phyloP scores from a whole-genome alignment of 768 basidiomycete species.

The Boletus patriciae region DNA sequence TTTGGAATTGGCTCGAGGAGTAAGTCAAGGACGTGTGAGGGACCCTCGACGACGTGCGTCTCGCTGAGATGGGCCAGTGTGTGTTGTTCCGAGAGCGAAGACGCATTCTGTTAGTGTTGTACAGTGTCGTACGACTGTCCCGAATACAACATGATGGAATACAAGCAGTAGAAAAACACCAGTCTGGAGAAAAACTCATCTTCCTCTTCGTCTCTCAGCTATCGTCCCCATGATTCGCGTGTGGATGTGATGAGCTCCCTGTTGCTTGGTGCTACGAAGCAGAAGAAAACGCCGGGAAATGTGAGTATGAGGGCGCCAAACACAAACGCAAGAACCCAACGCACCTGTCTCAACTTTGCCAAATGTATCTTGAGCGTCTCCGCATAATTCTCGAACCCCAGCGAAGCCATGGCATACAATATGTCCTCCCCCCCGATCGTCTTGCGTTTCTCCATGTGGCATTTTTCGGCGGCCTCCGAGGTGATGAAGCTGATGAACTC shows the following conservation, averaged over 20 bases:
- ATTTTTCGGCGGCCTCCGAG: slow-evolving; percentile 94
- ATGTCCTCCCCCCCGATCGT: slow-evolving; percentile 99
- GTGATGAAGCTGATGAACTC: slow-evolving; percentile 99
- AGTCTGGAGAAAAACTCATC: background rate
- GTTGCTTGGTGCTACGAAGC: slow-evolving; percentile 25
- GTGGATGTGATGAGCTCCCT: slow-evolving; percentile 27
- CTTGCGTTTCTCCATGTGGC: slow-evolving; percentile 92
- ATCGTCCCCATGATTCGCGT: slow-evolving; percentile 26
- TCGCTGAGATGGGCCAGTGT: background rate
- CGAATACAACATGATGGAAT: slow-evolving; percentile 19
- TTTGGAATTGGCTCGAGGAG: slow-evolving; percentile 52
- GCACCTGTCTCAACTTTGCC: slow-evolving; percentile 81
- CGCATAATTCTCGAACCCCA: slow-evolving; percentile 95
- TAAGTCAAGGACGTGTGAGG: slow-evolving; percentile 33
- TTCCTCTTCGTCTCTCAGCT: slow-evolving; percentile 3
- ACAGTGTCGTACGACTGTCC: slow-evolving; percentile 11
- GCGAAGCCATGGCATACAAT: slow-evolving; percentile 85
- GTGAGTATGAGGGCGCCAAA: background rate
- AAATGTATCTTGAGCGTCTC: slow-evolving; percentile 92
- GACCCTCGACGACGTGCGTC: too few relatives aligned
- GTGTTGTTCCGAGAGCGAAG: background rate
- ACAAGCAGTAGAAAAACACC: slow-evolving; percentile 3
- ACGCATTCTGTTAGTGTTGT: slow-evolving; percentile 12
- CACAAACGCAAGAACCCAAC: background rate
- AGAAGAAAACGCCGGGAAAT: background rate